Evolutionary conservation across 1,139 yeast genomes (phyloP).

Genomic region (Geotrichum restrictum): DNA sequence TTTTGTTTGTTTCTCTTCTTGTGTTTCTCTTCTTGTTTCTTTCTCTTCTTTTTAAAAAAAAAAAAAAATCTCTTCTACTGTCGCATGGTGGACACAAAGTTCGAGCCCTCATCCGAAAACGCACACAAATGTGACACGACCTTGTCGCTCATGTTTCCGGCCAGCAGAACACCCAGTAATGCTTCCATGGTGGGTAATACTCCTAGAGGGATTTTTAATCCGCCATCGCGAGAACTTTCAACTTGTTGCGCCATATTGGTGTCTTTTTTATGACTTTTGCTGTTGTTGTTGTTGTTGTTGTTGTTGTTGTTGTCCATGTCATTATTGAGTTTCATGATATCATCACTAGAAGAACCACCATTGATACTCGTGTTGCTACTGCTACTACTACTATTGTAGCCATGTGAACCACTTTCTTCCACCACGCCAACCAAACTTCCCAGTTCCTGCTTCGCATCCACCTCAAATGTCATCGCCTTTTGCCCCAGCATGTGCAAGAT

Average conservation of each 20-base stretch:
- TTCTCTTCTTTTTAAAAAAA: background rate
- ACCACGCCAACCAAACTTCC: too few relatives aligned
- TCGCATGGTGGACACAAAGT: constrained; percentile 38
- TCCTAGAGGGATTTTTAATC: constrained; percentile 30
- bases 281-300: too few relatives aligned
- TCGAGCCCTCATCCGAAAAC: constrained; percentile 35
- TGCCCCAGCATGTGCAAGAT: constrained; percentile 36
- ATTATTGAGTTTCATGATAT: background rate
- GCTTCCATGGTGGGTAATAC: constrained; percentile 39
- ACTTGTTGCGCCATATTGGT: background rate
- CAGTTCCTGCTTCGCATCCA: background rate
- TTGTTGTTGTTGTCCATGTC: background rate
- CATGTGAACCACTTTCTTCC: too few relatives aligned
- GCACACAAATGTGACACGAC: constrained; percentile 38
- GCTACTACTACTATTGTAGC: background rate
- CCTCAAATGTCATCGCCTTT: constrained; percentile 32
- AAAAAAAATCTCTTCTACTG: constrained; percentile 40
- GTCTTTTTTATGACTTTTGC: too few relatives aligned
- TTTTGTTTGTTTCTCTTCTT: too few relatives aligned
- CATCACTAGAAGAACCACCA: background rate
- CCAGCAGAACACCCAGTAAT: constrained; percentile 39
- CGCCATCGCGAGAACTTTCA: background rate
- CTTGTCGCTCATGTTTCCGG: constrained; percentile 38
- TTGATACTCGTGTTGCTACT: background rate
- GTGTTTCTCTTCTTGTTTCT: too few relatives aligned